These are phyloP conservation scores for Juglanconis sp. DNA, from an alignment of 2,329 filamentous ascomycete species.

Conservation along the genomic window DNA sequence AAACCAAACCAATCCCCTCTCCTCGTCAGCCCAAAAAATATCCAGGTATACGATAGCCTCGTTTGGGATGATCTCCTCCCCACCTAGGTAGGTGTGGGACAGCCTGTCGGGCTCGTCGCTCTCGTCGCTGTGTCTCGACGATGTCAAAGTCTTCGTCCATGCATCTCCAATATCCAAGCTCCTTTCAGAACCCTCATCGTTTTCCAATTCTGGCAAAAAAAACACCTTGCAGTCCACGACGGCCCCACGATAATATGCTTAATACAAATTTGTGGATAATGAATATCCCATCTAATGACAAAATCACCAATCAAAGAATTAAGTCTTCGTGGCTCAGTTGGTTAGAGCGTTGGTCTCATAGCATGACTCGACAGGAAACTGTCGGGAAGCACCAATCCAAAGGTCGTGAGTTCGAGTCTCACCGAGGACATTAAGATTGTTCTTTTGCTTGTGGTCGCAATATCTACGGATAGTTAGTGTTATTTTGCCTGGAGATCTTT, in stretches of 20 bases:
- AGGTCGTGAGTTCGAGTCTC: conserved; percentile 45
- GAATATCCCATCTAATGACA: no score
- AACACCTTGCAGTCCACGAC: no score
- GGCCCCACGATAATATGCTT: no score
- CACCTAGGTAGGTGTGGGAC: no score
- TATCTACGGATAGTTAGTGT: background rate
- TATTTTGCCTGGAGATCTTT: background rate
- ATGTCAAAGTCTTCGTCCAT: background rate
- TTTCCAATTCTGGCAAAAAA: no score
- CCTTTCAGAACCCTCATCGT: no score
- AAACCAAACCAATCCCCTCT: no score
- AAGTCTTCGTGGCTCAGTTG: conserved; percentile 35
- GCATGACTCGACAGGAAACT: conserved; percentile 14
- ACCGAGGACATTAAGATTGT: conserved; percentile 30
- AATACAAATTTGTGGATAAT: no score
- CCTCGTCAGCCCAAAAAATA: no score
- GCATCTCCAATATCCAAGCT: no score
- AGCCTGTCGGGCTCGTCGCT: background rate
- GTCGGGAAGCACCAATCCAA: conserved; percentile 29
- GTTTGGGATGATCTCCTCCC: no score
- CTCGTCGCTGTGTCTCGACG: background rate
- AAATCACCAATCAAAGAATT: background rate
- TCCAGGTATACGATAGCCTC: no score
- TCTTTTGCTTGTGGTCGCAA: background rate
- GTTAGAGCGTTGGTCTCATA: conserved; percentile 38